phyloP scores from a whole-genome alignment of 192 early-diverging fungal species.

The Obelidium mucronatum region DNA sequence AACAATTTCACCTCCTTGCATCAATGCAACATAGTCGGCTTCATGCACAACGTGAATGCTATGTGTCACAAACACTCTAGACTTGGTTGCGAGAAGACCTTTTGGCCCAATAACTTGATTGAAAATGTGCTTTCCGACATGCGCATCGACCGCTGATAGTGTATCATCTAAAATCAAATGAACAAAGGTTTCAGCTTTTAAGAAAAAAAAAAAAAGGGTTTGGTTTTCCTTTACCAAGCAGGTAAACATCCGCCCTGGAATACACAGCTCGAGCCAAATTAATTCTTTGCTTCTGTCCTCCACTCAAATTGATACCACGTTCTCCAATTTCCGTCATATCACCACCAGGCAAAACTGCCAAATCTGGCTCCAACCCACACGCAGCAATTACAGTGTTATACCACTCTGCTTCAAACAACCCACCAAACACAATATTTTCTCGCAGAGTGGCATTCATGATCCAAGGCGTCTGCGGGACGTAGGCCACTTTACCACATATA shows the following conservation, averaged over 20 bases:
- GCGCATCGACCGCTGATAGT: conserved; percentile 72
- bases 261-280: conserved; percentile 84
- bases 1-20: conserved; percentile 74
- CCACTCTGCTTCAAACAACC: neutral
- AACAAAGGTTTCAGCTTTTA: neutral
- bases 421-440: conserved; percentile 91
- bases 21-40: conserved; percentile 71
- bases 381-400: conserved; percentile 66
- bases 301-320: conserved; percentile 62
- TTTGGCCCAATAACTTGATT: conserved; percentile 86
- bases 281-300: conserved; percentile 63
- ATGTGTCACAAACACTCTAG: conserved; percentile 74
- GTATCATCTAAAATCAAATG: conserved; percentile 43
- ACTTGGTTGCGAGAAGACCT: conserved; percentile 80
- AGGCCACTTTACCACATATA: conserved; percentile 75
- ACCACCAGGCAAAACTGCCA: conserved; percentile 83
- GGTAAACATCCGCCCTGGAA: conserved; percentile 85
- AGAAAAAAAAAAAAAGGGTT: conserved; percentile 32
- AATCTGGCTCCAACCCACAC: conserved; percentile 89
- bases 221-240: no score
- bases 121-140: conserved; percentile 83
- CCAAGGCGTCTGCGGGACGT: conserved; percentile 89
- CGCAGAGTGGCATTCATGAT: conserved; percentile 94
- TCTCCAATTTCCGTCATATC: conserved; percentile 88
- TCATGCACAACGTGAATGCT: conserved; percentile 77